phyloP scores from a whole-genome alignment of 768 basidiomycete genomes.

The Infundibulicybe gibba region DNA sequence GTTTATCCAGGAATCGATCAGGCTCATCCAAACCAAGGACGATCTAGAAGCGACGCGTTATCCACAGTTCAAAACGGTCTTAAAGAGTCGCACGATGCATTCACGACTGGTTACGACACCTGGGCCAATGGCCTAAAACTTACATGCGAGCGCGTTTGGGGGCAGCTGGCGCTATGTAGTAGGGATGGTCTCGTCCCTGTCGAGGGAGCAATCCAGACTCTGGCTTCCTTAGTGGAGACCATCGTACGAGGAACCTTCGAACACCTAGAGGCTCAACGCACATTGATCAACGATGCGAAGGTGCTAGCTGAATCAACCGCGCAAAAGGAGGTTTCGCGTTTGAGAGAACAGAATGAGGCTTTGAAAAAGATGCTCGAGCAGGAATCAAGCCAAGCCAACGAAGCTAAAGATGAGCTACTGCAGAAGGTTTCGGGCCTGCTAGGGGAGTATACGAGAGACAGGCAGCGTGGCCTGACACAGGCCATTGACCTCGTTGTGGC shows the following conservation, averaged over 20 bases:
- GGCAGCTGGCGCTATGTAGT: constrained; percentile 39
- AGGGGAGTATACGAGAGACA: constrained; percentile 62
- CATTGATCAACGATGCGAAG: constrained; percentile 47
- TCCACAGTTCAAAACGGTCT: constrained; percentile 42
- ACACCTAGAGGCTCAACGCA: constrained; percentile 53
- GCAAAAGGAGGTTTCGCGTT: constrained; percentile 51
- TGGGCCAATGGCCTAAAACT: constrained; percentile 55
- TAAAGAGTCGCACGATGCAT: constrained; percentile 46
- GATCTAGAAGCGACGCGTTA: constrained; percentile 51
- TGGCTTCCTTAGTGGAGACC: constrained; percentile 57
- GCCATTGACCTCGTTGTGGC: constrained; percentile 49
- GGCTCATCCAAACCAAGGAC: constrained; percentile 54
- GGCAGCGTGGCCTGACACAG: constrained; percentile 62
- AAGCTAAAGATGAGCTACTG: constrained; percentile 70
- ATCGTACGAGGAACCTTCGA: constrained; percentile 54
- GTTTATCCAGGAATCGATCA: constrained; percentile 47
- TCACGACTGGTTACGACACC: constrained; percentile 47
- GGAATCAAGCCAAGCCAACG: constrained; percentile 65
- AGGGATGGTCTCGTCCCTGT: constrained; percentile 45
- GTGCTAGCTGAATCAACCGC: constrained; percentile 41
- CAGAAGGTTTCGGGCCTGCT: constrained; percentile 71
- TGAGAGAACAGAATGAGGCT: constrained; percentile 68
- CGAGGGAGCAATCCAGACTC: constrained; percentile 54
- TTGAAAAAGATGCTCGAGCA: constrained; percentile 58
- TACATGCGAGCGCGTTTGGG: constrained; percentile 44